Conservation (phyloP, 768 basidiomycete genomes). For the Suillus brevipes region DNA sequence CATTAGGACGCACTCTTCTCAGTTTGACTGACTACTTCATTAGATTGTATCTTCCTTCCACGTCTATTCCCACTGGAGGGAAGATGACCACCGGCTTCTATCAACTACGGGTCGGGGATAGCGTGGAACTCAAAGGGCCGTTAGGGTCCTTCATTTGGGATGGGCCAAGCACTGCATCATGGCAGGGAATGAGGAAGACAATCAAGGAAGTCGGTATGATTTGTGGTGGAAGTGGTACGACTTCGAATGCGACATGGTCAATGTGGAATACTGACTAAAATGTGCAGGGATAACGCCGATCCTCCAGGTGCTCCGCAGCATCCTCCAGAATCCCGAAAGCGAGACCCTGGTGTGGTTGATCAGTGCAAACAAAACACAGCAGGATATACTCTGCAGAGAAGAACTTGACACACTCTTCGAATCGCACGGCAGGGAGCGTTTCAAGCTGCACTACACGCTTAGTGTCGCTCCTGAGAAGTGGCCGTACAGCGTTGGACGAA, state of each 20-base stretch:
- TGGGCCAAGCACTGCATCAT: slow-evolving; percentile 38
- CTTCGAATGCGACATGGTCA: neutral
- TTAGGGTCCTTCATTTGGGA: slow-evolving; percentile 57
- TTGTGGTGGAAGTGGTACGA: slow-evolving; percentile 55
- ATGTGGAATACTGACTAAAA: neutral
- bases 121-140: slow-evolving; percentile 59
- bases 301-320: slow-evolving; percentile 51
- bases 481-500: slow-evolving; percentile 42
- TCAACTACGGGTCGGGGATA: slow-evolving; percentile 49
- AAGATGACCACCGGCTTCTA: slow-evolving; percentile 51
- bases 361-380: slow-evolving; percentile 45
- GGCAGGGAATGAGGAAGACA: slow-evolving; percentile 36
- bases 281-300: slow-evolving; percentile 54
- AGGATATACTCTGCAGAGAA: slow-evolving; percentile 51
- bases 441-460: slow-evolving; percentile 47
- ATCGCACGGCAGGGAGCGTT: slow-evolving; percentile 30
- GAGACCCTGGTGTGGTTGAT: slow-evolving; percentile 48
- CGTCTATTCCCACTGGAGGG: slow-evolving; percentile 44
- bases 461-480: slow-evolving; percentile 35
- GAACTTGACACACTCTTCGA: slow-evolving; percentile 45
- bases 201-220: slow-evolving; percentile 51
- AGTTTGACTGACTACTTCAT: slow-evolving; percentile 7
- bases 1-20: neutral
- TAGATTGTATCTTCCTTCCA: slow-evolving; percentile 46
- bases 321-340: slow-evolving; percentile 43